Base-by-base conservation (phyloP, 2,329 filamentous ascomycete species). In the Curvularia eragrostidis region DNA sequence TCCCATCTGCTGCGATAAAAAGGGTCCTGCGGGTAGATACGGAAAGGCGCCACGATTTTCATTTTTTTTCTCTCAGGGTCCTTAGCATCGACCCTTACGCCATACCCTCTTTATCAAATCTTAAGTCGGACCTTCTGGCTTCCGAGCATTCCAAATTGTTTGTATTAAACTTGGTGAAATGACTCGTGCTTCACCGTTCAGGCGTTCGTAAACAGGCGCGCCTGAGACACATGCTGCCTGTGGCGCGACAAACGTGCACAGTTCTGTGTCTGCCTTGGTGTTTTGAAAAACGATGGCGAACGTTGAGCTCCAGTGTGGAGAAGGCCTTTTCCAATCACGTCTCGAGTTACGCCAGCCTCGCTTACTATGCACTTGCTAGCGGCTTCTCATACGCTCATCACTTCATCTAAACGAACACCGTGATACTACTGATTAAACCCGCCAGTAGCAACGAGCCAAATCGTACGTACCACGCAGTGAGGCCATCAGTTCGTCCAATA, bases 331-430 rank as follows among this genome's bases (percentile, higher is more conserved):
- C 15, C 23, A 23, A n/a, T 28, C 5, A 47, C 15, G 30, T 39
- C n/a, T 38, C 32, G 19, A 32, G 43, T 36, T 30, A 53, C 44
- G 47, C 52, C 53, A 55, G 41, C 52, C 61, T 56, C 61, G 61
- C 61, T 63, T 63, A 62, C 55, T 57, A 56, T 54, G 54, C 58
- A 44, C 55, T 54, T 60, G 43, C 39, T 48, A 54, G 58, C 39
- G 50, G 53, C 47, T 57, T 42, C 38, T 48, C 49, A 44, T 32
- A 50, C 46, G 36, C 21, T 44, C 41, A 55, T 55, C 56, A 47
- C 47, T 52, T 57, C 59, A 60, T 55, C 56, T 63, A 54, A 59
- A 59, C 58, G 49, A 62, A 60, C 18, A 55, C 50, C 53, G 53
- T 53, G 44, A 56, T 56, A 24, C 36, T 32, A 61, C 24, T 19